Base-by-base conservation (phyloP, 352 stramenopile genomes). In the Globisporangium cystogenes region DNA sequence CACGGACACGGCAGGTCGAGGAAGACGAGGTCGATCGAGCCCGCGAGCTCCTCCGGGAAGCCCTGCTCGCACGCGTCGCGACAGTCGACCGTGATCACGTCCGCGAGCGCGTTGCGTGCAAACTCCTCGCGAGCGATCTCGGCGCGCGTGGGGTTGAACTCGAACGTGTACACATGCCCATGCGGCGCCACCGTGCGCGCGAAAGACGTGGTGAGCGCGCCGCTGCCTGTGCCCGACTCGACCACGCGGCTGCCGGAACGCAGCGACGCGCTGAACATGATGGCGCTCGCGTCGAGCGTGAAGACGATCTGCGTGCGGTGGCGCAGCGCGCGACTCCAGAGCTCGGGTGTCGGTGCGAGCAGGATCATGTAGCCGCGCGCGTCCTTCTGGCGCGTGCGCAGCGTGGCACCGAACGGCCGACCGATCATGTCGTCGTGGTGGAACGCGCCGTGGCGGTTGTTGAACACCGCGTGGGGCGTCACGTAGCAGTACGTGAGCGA, bases 241-340 rank as follows among this genome's bases (percentile, higher is more conserved):
- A 98, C 82, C 14, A 97, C 90, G 36, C 81, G 74, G 51, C 93
- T 93, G 57, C 96, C 94, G 7, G 94, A 87, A 51, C 82, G 74
- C 57, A 99, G 70, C 60, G 96, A 70, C 8, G 97, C 75, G 27
- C 89, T 76, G 59, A 97, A 96, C 50, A 93, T 75, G 66, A 98
- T 95, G 57, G 96, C 93, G 51, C 78, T 95, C 11, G 93, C 88
- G 73, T 99, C 94, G 21, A 98, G 66, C 50, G 96, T 95, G 62
- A 98, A 98, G 21, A 99, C 95, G 70, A 99, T 99, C 73, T 99
- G 97, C 27, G 97, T 99, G 54, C 97, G 82, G 50, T 94, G 85
- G 52, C 84, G 81, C 70, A 96, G 60, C 54, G 84, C 84, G n/a
- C 82, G 80, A 53, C 89, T 96, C 97, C 97, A 99, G 23, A 99